These are phyloP conservation scores for Garcia nutans DNA, from an alignment of 345 rosid genomes.

Conservation along the genomic window DNA sequence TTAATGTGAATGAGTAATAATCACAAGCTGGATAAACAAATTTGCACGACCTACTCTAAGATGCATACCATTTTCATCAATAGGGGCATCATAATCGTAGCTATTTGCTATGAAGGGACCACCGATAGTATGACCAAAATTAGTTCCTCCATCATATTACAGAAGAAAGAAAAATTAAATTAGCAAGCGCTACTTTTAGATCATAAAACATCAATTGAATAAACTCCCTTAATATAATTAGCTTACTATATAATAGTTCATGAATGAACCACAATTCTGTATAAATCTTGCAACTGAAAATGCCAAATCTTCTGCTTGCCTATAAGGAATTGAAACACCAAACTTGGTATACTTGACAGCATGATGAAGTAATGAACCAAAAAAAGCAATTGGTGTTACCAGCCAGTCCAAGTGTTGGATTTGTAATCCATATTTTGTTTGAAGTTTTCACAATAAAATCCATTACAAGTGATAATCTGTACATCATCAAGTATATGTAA, in stretches of 20 bases:
- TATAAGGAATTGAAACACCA: slow-evolving; percentile 42
- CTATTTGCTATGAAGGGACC: slow-evolving; percentile 50
- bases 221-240: neutral
- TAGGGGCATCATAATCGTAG: slow-evolving; percentile 55
- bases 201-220: neutral
- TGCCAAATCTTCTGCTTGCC: slow-evolving; percentile 50
- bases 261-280: slow-evolving; percentile 42
- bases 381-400: slow-evolving; percentile 7
- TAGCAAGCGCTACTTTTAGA: neutral
- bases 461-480: slow-evolving; percentile 44
- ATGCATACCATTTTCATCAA: slow-evolving; percentile 46
- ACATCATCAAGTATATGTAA: neutral
- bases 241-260: slow-evolving; percentile 46
- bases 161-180: neutral
- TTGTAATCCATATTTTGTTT: slow-evolving; percentile 38
- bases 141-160: slow-evolving; percentile 54
- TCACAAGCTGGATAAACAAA: neutral
- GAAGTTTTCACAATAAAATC: slow-evolving; percentile 44
- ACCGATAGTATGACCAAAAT: slow-evolving; percentile 46
- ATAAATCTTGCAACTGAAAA: slow-evolving; percentile 48
- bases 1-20: slow-evolving; percentile 2
- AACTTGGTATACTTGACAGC: slow-evolving; percentile 37
- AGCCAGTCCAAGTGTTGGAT: slow-evolving; percentile 43
- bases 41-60: neutral
- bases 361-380: neutral